Conservation (phyloP, 305 asterid genomes). For the Ajuga reptans region DNA sequence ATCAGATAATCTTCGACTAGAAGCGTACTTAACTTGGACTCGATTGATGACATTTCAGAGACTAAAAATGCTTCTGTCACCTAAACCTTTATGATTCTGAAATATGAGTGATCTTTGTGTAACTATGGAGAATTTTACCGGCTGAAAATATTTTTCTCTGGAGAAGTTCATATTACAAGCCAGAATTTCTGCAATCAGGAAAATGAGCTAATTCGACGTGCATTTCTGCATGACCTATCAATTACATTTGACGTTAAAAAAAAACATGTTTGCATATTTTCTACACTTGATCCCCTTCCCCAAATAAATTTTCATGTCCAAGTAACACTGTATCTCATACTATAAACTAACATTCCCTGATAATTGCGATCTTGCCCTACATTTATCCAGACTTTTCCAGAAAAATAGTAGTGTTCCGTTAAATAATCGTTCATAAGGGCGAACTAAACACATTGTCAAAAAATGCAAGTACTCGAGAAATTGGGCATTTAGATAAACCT, state of each 20-base stretch:
- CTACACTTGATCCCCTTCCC: not conserved
- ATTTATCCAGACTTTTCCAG: not conserved
- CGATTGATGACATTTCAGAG: not conserved
- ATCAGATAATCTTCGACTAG: not conserved
- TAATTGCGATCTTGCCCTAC: not conserved
- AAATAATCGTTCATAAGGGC: not conserved
- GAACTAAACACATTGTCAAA: not conserved
- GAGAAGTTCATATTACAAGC: not conserved
- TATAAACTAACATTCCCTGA: not conserved
- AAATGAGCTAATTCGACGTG: too few species aligned
- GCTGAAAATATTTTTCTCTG: not conserved
- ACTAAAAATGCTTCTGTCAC: not conserved
- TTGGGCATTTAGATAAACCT: slow-evolving; percentile 32
- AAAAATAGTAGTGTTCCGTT: too few species aligned
- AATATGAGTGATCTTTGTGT: not conserved
- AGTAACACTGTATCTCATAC: not conserved
- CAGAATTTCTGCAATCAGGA: not conserved
- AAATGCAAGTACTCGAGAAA: slow-evolving; percentile 2
- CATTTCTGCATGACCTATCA: not conserved
- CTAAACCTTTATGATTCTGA: too few species aligned
- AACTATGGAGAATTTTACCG: not conserved
- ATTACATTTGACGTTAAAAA: too few species aligned
- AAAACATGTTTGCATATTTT: not conserved
- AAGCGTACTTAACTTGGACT: not conserved
- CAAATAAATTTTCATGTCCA: not conserved